Conservation (phyloP, 495 filamentous ascomycete genomes). For the Bombardia bombarda region DNA sequence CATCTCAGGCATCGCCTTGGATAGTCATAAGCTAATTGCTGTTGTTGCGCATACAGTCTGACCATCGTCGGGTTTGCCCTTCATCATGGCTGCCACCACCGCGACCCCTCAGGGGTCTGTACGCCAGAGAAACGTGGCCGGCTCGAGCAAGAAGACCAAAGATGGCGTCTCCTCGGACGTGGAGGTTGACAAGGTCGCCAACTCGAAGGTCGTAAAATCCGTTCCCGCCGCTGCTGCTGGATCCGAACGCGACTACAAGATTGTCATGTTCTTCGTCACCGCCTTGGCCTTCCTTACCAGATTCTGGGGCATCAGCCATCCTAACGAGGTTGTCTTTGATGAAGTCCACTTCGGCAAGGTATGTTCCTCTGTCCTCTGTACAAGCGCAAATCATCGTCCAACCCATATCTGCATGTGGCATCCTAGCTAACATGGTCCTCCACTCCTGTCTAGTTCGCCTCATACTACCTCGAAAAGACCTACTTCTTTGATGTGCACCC, state of each 20-base stretch:
- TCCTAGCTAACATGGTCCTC: constrained; percentile 2
- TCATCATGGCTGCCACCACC: constrained; percentile 30
- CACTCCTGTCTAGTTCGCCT: constrained; percentile 61
- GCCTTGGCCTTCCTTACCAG: constrained; percentile 78
- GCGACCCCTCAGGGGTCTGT: constrained; percentile 40
- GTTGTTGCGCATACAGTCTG: background rate
- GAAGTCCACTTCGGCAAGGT: constrained; percentile 99
- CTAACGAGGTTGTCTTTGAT: constrained; percentile 95
- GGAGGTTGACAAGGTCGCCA: constrained; percentile 37
- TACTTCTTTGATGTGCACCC: constrained; percentile 99
- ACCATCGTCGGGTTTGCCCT: constrained; percentile 15
- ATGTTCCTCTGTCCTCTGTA: constrained; percentile 9
- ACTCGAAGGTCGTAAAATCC: constrained; percentile 15
- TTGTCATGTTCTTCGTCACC: constrained; percentile 72
- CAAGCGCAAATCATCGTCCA: no score
- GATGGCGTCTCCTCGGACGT: constrained; percentile 31
- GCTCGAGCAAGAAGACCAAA: constrained; percentile 37
- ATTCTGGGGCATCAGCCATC: constrained; percentile 92
- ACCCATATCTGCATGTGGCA: background rate
- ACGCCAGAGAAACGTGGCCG: constrained; percentile 45
- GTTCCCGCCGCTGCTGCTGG: constrained; percentile 13
- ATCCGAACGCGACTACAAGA: constrained; percentile 77
- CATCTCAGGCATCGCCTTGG: background rate
- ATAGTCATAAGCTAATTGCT: constrained; percentile 3
- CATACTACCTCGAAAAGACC: constrained; percentile 92